Conservation (phyloP, 768 basidiomycete genomes). For the Leccinum sublutescens region DNA sequence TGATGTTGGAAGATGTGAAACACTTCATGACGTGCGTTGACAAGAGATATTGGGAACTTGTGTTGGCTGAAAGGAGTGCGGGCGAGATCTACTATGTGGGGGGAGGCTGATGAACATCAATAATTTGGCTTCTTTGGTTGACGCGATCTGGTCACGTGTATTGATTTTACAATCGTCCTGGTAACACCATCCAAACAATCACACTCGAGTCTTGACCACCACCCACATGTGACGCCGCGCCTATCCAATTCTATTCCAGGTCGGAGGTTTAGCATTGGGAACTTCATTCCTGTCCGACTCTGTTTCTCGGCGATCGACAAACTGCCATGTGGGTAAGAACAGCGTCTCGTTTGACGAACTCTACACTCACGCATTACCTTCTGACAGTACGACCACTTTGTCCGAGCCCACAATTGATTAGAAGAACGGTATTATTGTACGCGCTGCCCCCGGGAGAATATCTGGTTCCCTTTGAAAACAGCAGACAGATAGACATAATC, state of each 20-base stretch:
- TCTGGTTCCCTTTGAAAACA: slow-evolving; percentile 4
- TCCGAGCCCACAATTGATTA: no score
- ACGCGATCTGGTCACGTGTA: slow-evolving; percentile 22
- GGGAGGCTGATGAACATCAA: neutral
- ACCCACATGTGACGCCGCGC: neutral
- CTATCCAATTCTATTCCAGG: slow-evolving; percentile 18
- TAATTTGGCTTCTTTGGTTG: neutral
- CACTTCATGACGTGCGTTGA: slow-evolving; percentile 6
- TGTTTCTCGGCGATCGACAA: no score
- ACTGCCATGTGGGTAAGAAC: slow-evolving; percentile 12
- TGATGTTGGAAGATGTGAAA: slow-evolving; percentile 10
- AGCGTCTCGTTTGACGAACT: slow-evolving; percentile 6
- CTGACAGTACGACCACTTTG: no score
- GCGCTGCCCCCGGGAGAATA: neutral
- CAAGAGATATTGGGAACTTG: neutral
- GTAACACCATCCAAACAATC: no score
- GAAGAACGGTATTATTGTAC: neutral
- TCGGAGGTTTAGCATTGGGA: neutral
- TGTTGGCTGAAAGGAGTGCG: slow-evolving; percentile 19
- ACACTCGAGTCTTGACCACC: no score
- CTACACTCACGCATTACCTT: no score
- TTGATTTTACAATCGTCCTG: slow-evolving; percentile 9
- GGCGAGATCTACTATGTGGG: neutral
- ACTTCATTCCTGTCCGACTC: no score
- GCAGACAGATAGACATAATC: slow-evolving; percentile 2